A percentile compares a stretch with the other conserved stretches of the same genome.
These are phyloP conservation scores for Globisporangium camurandrum DNA, from an alignment of 352 stramenopile genomes.

Conservation along the genomic window DNA sequence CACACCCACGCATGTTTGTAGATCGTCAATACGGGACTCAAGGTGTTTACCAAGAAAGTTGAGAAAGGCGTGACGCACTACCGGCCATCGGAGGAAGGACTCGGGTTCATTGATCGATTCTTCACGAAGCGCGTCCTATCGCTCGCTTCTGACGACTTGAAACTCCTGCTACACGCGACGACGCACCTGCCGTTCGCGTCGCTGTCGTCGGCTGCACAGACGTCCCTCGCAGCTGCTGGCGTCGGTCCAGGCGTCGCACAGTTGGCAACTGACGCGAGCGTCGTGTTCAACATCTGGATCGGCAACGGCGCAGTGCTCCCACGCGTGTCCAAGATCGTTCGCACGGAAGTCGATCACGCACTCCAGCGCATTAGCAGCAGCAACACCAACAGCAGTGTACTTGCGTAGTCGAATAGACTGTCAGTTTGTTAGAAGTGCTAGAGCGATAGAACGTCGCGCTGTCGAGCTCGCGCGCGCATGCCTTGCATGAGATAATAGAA, in stretches of 20 bases:
- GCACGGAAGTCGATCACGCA: conserved; percentile 41
- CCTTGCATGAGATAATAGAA: conserved; percentile 70
- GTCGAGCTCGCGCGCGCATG: conserved; percentile 29
- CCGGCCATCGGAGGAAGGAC: conserved; percentile 79
- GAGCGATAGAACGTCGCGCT: neutral
- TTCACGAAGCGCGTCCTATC: conserved; percentile 75
- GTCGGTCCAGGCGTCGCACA: conserved; percentile 58
- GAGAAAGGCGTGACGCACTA: conserved; percentile 69
- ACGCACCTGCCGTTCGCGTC: conserved; percentile 46
- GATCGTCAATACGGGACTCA: conserved; percentile 91
- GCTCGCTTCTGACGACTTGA: conserved; percentile 36
- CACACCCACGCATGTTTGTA: conserved; percentile 15
- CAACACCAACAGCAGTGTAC: no score
- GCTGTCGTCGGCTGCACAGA: conserved; percentile 31
- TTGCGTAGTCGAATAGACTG: neutral
- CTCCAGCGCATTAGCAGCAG: conserved; percentile 12
- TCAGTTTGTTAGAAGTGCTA: conserved; percentile 5
- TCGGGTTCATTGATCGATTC: conserved; percentile 80
- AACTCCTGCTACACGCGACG: conserved; percentile 35
- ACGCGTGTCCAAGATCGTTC: conserved; percentile 66
- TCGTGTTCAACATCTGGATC: conserved; percentile 75
- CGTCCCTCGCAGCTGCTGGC: conserved; percentile 19
- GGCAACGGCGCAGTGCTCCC: conserved; percentile 62
- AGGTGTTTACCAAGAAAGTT: conserved; percentile 81
- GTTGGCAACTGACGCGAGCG: conserved; percentile 23